These are phyloP conservation scores for Calonectria hongkongensis DNA, from an alignment of 2,329 filamentous ascomycete species.

Conservation along the genomic window DNA sequence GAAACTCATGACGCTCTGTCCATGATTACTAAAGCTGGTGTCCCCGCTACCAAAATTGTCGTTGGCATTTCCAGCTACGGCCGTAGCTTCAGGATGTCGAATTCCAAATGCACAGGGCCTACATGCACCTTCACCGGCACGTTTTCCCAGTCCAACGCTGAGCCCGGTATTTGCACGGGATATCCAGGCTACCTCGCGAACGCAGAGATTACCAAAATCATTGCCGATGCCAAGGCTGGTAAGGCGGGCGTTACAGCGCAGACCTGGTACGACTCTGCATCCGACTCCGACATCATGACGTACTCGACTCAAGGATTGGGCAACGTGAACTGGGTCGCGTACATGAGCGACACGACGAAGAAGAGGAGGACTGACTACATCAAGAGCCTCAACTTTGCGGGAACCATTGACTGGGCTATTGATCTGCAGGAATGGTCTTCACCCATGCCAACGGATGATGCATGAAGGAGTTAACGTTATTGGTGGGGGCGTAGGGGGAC, in stretches of 20 bases:
- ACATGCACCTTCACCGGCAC: slow-evolving; percentile 53
- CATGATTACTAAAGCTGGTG: slow-evolving; percentile 62
- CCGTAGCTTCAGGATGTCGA: slow-evolving; percentile 54
- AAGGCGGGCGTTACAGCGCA: slow-evolving; percentile 44
- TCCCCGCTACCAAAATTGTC: slow-evolving; percentile 56
- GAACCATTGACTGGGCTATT: slow-evolving; percentile 57
- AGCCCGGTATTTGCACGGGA: slow-evolving; percentile 52
- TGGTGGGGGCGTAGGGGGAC: neutral
- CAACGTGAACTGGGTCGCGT: slow-evolving; percentile 56
- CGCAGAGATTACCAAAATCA: slow-evolving; percentile 55
- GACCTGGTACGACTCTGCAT: slow-evolving; percentile 48
- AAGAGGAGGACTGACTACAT: slow-evolving; percentile 44
- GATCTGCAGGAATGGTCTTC: slow-evolving; percentile 55
- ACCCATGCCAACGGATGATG: slow-evolving; percentile 25
- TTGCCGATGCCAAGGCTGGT: slow-evolving; percentile 44
- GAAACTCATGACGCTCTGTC: slow-evolving; percentile 60
- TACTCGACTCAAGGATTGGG: slow-evolving; percentile 48
- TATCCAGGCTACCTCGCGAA: slow-evolving; percentile 55
- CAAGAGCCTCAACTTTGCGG: slow-evolving; percentile 55
- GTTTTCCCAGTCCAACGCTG: slow-evolving; percentile 49
- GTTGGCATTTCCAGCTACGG: slow-evolving; percentile 57
- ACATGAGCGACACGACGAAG: slow-evolving; percentile 55
- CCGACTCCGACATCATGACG: slow-evolving; percentile 53
- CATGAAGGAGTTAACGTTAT: neutral
- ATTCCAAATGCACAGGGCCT: slow-evolving; percentile 51